Conservation (phyloP, 1,284 basidiomycete genomes). For the Lentinula novae-zelandiae region DNA sequence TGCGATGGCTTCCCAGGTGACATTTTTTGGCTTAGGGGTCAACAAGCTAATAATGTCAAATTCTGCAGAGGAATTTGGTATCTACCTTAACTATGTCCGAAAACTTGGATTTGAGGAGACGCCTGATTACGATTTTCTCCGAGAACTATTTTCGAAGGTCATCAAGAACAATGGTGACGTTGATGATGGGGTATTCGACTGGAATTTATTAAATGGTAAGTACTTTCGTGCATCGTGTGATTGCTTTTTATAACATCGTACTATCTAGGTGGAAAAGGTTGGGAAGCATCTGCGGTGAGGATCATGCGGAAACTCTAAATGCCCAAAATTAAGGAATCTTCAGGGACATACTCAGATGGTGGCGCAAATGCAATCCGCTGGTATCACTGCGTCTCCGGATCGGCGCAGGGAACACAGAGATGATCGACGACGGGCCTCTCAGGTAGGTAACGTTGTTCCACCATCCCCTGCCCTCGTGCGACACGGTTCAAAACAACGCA, state of each 20-base stretch:
- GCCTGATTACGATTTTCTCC: conserved; percentile 93
- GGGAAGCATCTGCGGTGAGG: conserved; percentile 82
- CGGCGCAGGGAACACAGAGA: conserved; percentile 53
- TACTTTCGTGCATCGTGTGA: conserved; percentile 9
- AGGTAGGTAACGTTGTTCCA: conserved; percentile 55
- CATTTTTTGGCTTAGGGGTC: conserved; percentile 22
- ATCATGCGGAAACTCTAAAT: neutral
- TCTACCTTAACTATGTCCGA: conserved; percentile 86
- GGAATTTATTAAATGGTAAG: conserved; percentile 80
- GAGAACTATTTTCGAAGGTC: conserved; percentile 89
- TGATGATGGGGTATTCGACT: conserved; percentile 89
- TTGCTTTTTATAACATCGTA: neutral
- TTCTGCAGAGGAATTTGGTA: conserved; percentile 76
- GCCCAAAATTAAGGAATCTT: conserved; percentile 6
- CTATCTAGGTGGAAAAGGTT: conserved; percentile 79
- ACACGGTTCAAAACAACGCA: conserved; percentile 64
- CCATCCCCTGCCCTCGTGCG: conserved; percentile 76
- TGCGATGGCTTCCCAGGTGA: conserved; percentile 89
- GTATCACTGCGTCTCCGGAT: conserved; percentile 43
- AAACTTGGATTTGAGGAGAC: conserved; percentile 92
- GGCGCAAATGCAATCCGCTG: conserved; percentile 55
- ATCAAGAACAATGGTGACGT: conserved; percentile 85
- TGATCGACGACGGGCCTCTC: conserved; percentile 56
- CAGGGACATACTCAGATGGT: conserved; percentile 60
- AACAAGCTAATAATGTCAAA: conserved; percentile 11